Evolutionary conservation across 768 basidiomycete species (phyloP).

Genomic region (Mycena leptocephala): DNA sequence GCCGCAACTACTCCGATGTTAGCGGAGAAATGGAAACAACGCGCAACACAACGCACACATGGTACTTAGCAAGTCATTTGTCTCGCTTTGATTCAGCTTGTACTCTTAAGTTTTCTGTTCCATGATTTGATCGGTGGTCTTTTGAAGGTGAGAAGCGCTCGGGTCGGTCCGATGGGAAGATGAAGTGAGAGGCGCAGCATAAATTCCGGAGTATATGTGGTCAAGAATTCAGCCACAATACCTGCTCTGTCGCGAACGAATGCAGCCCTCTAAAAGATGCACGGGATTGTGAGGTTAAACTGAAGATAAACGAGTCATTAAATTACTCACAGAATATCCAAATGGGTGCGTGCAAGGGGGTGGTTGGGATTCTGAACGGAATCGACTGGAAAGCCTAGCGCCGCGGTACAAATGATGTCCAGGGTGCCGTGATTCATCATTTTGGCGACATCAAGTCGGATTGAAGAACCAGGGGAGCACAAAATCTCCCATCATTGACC

Average conservation of each 20-base stretch:
- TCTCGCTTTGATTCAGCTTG: slow-evolving; percentile 10
- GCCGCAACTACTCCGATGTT: slow-evolving; percentile 14
- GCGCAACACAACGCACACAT: slow-evolving; percentile 16
- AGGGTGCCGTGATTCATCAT: slow-evolving; percentile 2
- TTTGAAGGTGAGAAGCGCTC: slow-evolving; percentile 15
- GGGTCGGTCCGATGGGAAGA: slow-evolving; percentile 15
- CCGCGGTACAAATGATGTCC: slow-evolving; percentile 14
- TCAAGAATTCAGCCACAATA: slow-evolving; percentile 18
- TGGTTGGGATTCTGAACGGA: slow-evolving; percentile 19
- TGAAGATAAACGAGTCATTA: slow-evolving; percentile 21
- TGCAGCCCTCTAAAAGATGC: slow-evolving; percentile 17
- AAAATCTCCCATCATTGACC: slow-evolving; percentile 10
- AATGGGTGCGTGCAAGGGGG: no score
- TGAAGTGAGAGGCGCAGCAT: slow-evolving; percentile 19
- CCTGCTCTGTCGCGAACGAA: slow-evolving; percentile 15
- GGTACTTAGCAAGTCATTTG: slow-evolving; percentile 16
- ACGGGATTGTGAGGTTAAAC: slow-evolving; percentile 8
- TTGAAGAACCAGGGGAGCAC: slow-evolving; percentile 15
- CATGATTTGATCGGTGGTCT: slow-evolving; percentile 20
- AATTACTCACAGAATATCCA: slow-evolving; percentile 23
- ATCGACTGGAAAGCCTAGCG: slow-evolving; percentile 16
- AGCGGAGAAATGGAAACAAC: background rate
- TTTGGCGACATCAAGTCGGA: slow-evolving; percentile 7
- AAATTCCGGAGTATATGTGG: slow-evolving; percentile 16
- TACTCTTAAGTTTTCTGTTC: slow-evolving; percentile 14